A percentile compares a stretch with the other conserved stretches of the same genome.
Conservation (phyloP, 768 basidiomycete genomes). For the Dentipellis fragilis region DNA sequence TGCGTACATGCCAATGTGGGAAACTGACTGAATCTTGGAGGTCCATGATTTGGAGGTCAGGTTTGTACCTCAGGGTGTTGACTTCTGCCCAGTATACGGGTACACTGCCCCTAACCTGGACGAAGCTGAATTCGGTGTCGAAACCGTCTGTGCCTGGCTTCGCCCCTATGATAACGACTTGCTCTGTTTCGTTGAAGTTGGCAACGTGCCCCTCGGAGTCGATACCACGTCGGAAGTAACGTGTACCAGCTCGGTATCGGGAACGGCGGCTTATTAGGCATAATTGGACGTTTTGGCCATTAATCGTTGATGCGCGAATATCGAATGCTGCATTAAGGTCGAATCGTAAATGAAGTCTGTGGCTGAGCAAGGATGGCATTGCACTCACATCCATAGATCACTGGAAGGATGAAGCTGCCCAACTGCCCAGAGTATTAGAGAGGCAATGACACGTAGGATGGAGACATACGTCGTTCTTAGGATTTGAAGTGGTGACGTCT, state of each 20-base stretch:
- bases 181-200: conserved; percentile 98
- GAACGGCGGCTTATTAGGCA: conserved; percentile 90
- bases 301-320: conserved; percentile 62
- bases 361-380: neutral
- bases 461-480: conserved; percentile 55
- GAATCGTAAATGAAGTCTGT: neutral
- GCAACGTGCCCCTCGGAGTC: conserved; percentile 85
- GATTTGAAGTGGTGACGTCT: conserved; percentile 36
- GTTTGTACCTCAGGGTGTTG: conserved; percentile 91
- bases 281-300: conserved; percentile 71
- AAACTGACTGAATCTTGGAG: conserved; percentile 68
- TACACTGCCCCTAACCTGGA: conserved; percentile 89
- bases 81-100: conserved; percentile 96
- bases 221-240: conserved; percentile 92
- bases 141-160: conserved; percentile 38
- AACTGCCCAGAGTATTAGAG: conserved; percentile 39
- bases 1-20: neutral
- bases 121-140: conserved; percentile 67
- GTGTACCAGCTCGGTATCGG: conserved; percentile 89
- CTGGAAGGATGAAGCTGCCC: conserved; percentile 80
- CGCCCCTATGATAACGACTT: conserved; percentile 73
- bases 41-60: conserved; percentile 95
- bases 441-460: neutral
- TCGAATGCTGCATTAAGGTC: conserved; percentile 60
- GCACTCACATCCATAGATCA: conserved; percentile 88